Conservation (phyloP, 2,329 filamentous ascomycete genomes). For the Plectosphaerella sp. region DNA sequence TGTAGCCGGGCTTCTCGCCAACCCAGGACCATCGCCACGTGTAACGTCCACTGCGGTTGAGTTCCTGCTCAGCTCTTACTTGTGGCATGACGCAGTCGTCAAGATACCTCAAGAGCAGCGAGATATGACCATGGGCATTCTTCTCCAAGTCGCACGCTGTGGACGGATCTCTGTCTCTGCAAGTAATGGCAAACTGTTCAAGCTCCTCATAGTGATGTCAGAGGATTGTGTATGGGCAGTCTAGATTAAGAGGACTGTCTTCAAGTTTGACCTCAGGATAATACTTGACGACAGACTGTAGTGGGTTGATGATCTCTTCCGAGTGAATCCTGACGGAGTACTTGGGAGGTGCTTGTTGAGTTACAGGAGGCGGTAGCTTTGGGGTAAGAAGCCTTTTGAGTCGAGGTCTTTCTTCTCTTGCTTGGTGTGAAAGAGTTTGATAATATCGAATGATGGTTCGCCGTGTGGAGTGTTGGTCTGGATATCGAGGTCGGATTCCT, state of each 20-base stretch:
- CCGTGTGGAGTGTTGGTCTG: background rate
- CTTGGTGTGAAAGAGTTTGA: background rate
- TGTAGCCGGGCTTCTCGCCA: background rate
- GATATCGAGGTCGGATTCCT: background rate
- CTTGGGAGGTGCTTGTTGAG: no score
- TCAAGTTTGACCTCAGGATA: conserved; percentile 9
- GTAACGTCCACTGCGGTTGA: background rate
- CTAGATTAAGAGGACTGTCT: conserved; percentile 1
- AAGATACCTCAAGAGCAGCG: background rate
- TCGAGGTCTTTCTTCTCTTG: background rate
- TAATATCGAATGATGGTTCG: background rate
- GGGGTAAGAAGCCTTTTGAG: background rate
- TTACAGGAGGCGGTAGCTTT: background rate
- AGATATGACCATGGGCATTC: background rate
- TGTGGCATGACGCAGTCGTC: background rate
- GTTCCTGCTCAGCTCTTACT: background rate
- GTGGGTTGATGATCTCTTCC: conserved; percentile 9
- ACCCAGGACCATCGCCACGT: background rate
- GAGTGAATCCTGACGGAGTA: conserved; percentile 8
- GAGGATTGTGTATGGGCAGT: conserved; percentile 6
- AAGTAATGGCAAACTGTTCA: background rate
- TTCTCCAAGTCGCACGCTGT: background rate
- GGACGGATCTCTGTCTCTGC: background rate
- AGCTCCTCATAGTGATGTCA: background rate
- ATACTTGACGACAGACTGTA: conserved; percentile 13